Percentiles rank a stretch among this genome's conserved stretches.
Conservation (phyloP, 2,329 filamentous ascomycete species). For the Pseudocercospora crystallina region DNA sequence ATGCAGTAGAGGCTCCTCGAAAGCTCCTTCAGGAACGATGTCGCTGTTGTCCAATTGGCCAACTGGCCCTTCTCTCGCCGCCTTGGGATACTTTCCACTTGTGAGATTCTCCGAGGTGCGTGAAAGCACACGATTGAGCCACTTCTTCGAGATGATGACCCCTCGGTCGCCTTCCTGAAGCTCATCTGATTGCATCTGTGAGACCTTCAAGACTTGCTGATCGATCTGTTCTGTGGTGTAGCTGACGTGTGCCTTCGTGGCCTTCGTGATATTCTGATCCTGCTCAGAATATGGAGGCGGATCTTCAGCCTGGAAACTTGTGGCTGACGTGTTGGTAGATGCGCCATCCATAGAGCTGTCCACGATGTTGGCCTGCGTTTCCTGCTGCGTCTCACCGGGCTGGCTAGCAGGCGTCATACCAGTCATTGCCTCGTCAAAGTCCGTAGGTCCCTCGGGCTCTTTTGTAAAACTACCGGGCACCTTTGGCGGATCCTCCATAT, state of each 20-base stretch:
- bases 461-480: constrained; percentile 16
- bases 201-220: constrained; percentile 73
- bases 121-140: constrained; percentile 73
- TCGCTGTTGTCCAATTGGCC: constrained; percentile 87
- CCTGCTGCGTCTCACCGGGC: constrained; percentile 1
- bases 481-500: constrained; percentile 46
- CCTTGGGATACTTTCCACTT: constrained; percentile 57
- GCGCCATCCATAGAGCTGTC: constrained; percentile 4
- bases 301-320: constrained; percentile 24
- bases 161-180: constrained; percentile 71
- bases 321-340: constrained; percentile 20
- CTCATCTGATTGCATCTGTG: constrained; percentile 51
- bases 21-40: constrained; percentile 56
- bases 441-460: constrained; percentile 8
- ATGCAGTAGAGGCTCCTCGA: constrained; percentile 24
- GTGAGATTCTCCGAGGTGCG: constrained; percentile 60
- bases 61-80: constrained; percentile 62
- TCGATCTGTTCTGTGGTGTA: constrained; percentile 44
- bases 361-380: constrained; percentile 18
- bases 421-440: constrained; percentile 24
- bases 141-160: constrained; percentile 75
- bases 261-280: constrained; percentile 20
- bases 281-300: constrained; percentile 27
- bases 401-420: constrained; percentile 18
- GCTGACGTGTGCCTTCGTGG: background rate